Evolutionary conservation across 768 basidiomycete species (phyloP), one percentile per base, ranked within the genome.

Genomic region (Pilatotrama ljubarskyi): DNA sequence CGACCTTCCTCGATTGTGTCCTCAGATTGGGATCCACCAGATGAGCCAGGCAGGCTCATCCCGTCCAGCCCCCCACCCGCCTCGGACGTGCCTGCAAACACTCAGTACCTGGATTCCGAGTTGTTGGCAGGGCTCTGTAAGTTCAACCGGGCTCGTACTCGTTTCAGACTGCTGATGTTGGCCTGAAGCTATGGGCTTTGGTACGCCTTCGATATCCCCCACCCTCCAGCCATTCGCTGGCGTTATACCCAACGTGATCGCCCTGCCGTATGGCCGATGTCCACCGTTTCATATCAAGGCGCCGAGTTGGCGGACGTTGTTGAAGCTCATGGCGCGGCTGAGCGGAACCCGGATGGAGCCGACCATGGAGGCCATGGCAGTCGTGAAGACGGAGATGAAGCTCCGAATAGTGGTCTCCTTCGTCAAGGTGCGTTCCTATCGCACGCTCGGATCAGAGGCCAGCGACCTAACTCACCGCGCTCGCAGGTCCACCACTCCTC

Each of bases 361-460:
- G 1, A 84, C 87, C 0, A 68, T 90, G 37, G 87, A 89, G 65
- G 85, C 88, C 1, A 73, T 88, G 63, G 82, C 84, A 1, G 72
- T 80, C 0, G 75, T 80, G 29, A 86, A 85, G 66, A 75, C 74
- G 1, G 81, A 82, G 5, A 76, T 86, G 51, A 81, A 80, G 60
- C 74, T 93, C 44, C 85, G 91, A 41, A 86, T 86, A 0, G 88
- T 93, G 0, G 74, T 93, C 55, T 91, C 93, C 66, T 91, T 93
- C 66, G 79, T 91, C 50, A 89, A 85, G 78, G 91, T 90, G 65
- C 52, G 80, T 14, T 11, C 15, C 20, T n/a, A n/a, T n/a, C n/a
- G n/a, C n/a, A n/a, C n/a, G n/a, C n/a, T n/a, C n/a, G n/a, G n/a
- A n/a, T n/a, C n/a, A n/a, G n/a, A n/a, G n/a, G 17, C 11, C 18